These are phyloP conservation scores for Cryphonectria radicalis DNA, from an alignment of 2,329 filamentous ascomycete genomes.

Conservation along the genomic window DNA sequence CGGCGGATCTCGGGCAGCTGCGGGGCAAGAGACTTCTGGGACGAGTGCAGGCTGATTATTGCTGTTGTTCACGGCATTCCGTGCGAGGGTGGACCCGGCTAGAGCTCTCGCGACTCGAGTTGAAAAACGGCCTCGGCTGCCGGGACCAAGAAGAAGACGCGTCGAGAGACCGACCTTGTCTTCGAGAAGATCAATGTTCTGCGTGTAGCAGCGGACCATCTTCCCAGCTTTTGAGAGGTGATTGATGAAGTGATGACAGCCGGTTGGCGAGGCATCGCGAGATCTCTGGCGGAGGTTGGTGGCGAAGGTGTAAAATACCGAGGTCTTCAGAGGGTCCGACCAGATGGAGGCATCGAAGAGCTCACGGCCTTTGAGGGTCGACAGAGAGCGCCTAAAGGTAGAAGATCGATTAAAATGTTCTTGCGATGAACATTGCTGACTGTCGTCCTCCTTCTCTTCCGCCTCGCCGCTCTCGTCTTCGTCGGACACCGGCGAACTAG, in stretches of 20 bases:
- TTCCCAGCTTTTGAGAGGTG: slow-evolving; percentile 69
- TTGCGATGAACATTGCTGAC: slow-evolving; percentile 36
- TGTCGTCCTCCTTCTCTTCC: slow-evolving; percentile 18
- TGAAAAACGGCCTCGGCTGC: slow-evolving; percentile 64
- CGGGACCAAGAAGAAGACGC: slow-evolving; percentile 63
- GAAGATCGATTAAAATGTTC: slow-evolving; percentile 37
- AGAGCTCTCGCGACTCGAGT: slow-evolving; percentile 33
- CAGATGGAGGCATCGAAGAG: slow-evolving; percentile 74
- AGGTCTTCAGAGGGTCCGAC: slow-evolving; percentile 68
- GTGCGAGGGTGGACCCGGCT: slow-evolving; percentile 8
- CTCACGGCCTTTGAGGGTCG: slow-evolving; percentile 71
- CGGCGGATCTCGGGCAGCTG: background rate
- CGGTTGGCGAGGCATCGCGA: slow-evolving; percentile 64
- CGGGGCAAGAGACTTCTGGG: background rate
- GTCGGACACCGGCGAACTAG: slow-evolving; percentile 50
- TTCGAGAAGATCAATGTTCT: slow-evolving; percentile 77
- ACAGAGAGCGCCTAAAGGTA: slow-evolving; percentile 43
- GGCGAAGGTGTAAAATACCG: slow-evolving; percentile 74
- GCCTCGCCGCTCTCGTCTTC: slow-evolving; percentile 34
- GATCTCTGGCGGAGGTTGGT: slow-evolving; percentile 69
- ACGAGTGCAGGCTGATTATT: background rate
- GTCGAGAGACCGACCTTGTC: slow-evolving; percentile 71
- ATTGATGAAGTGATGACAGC: slow-evolving; percentile 70
- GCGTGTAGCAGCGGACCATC: slow-evolving; percentile 73
- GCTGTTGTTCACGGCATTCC: background rate